Evolutionary conservation across 1,139 yeast species (phyloP), one percentile per base, ranked within the genome.

Genomic region (Pichia inconspicua): DNA sequence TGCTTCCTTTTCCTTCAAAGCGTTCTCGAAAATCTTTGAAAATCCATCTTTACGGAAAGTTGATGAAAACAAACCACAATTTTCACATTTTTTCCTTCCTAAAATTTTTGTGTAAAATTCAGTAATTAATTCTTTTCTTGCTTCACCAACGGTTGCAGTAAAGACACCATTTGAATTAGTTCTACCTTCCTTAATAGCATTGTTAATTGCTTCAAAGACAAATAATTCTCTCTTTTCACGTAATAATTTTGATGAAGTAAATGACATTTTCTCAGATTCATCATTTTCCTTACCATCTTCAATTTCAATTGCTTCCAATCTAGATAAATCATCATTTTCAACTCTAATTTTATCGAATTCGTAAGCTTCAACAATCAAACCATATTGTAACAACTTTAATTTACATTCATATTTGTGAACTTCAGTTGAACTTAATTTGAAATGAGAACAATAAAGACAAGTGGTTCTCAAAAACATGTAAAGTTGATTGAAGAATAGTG

Each of bases 61-160:
- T 48, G 98, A 97, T 41, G 96, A 88, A 66, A 75, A 86, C 96
- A 90, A 86, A 44, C 89, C 87, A 77, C 99, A 94, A 67, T 89
- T 89, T 62, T 86, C 95, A 77, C 99, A 94, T 66, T 82, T 85
- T 50, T 88, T 82, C 67, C 96, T 80, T 45, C 83, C 69, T 57
- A 87, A 71, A 48, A 89, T 69, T 58, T 78, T 77, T 60, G 77
- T 79, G 71, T 89, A 86, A 60, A 90, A 84, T 40, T 82, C 87
- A 52, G 82, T 84, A 55, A 94, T 75, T 53, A 84, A 69, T 19
- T 66, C 67, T 64, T 90, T 90, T 68, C 98, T 81, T 67, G 88
- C 96, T 63, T 89, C 96, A 36, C 79, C 77, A 41, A 90, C 86
- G 34, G 94, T 78, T 8, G 96, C 89, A 31, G 97, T 87, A 53